Evolutionary conservation across 164 flowering plant species (phyloP).

Genomic region (Chloranthus sessilifolius): DNA sequence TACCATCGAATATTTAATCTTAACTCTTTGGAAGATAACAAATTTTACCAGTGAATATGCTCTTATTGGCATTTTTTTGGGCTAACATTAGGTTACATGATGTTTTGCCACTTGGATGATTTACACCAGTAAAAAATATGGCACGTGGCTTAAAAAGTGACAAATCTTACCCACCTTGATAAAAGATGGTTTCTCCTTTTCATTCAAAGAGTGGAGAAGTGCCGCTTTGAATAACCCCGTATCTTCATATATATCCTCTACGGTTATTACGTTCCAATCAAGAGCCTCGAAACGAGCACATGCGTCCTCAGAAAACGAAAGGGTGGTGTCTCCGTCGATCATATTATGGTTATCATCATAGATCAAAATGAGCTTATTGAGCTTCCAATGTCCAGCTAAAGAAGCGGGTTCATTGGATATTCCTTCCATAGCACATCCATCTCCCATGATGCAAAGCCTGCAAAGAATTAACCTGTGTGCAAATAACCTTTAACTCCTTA

Average conservation of each 20-base stretch:
- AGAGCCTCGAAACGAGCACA: conserved; percentile 37
- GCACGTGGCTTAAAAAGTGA: no score
- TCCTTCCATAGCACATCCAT: conserved; percentile 70
- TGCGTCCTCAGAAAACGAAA: conserved; percentile 43
- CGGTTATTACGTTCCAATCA: conserved; percentile 46
- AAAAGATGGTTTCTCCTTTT: conserved; percentile 43
- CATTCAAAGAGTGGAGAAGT: conserved; percentile 24
- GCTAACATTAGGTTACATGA: no score
- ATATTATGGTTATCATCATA: conserved; percentile 54
- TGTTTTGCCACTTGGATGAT: no score
- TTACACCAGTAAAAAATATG: no score
- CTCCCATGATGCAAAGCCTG: conserved; percentile 56
- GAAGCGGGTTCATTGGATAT: conserved; percentile 54
- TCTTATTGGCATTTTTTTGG: no score
- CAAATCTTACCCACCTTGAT: no score
- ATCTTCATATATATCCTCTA: conserved; percentile 30
- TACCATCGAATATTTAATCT: no score
- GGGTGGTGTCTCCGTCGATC: conserved; percentile 40
- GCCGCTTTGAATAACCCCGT: conserved; percentile 30
- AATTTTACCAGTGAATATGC: no score
- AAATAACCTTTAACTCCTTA: no score
- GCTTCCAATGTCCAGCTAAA: conserved; percentile 60
- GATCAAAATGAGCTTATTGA: conserved; percentile 37
- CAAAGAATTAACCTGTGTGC: not conserved
- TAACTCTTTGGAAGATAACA: no score